Percentiles rank a stretch among this genome's conserved stretches.
Conservation (phyloP, 2,329 filamentous ascomycete species). For the Zasmidium citrigriseum region DNA sequence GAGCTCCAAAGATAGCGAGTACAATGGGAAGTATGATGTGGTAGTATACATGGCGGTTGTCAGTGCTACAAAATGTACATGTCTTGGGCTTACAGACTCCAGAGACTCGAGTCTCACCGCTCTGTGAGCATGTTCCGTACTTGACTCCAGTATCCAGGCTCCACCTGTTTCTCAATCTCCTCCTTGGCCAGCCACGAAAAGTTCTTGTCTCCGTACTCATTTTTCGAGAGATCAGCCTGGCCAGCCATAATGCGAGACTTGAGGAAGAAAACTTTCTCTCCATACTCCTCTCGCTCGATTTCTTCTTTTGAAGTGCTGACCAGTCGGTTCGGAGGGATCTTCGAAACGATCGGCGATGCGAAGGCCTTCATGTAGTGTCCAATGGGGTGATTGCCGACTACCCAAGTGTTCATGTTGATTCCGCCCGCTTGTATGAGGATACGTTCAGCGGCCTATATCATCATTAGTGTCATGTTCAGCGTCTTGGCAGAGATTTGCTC, state of each 20-base stretch:
- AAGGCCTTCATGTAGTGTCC: conserved; percentile 70
- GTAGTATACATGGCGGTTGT: neutral
- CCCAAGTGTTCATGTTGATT: conserved; percentile 98
- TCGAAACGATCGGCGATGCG: conserved; percentile 39
- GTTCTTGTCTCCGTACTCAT: conserved; percentile 71
- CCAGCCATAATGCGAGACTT: conserved; percentile 96
- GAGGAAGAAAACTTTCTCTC: conserved; percentile 91
- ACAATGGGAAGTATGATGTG: no score
- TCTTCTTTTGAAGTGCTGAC: conserved; percentile 32
- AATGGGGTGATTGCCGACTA: conserved; percentile 86
- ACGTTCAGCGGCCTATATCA: conserved; percentile 72
- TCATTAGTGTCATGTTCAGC: conserved; percentile 17
- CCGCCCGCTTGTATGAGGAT: conserved; percentile 77
- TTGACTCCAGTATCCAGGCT: conserved; percentile 68
- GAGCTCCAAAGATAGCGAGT: no score
- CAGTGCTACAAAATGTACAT: neutral
- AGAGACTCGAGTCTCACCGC: conserved; percentile 50
- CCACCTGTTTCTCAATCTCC: conserved; percentile 72
- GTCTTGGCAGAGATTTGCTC: conserved; percentile 36
- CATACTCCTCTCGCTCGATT: conserved; percentile 49
- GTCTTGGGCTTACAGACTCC: neutral
- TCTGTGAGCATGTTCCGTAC: conserved; percentile 83
- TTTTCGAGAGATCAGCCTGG: conserved; percentile 77
- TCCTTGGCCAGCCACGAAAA: conserved; percentile 93
- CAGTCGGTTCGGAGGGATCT: conserved; percentile 26